phyloP scores from a whole-genome alignment of 179 eudicot genomes.

The Camellia oleifera region DNA sequence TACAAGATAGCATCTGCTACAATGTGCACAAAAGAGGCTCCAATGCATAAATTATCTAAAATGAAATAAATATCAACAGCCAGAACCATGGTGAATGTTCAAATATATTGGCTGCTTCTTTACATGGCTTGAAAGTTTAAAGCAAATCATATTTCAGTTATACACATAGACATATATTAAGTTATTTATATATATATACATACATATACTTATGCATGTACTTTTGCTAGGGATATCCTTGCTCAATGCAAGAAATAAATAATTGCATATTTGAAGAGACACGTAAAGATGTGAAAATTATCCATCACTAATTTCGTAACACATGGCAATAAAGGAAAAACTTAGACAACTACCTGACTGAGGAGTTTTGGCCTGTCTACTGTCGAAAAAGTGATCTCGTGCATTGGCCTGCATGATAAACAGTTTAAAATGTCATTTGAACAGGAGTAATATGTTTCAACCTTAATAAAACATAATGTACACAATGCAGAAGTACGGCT shows the following conservation, averaged over 20 bases:
- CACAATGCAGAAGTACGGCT: no score
- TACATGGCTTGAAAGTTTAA: background rate
- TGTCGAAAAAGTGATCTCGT: constrained; percentile 82
- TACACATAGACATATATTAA: background rate
- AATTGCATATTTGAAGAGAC: background rate
- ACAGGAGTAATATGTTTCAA: background rate
- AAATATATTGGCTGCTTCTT: background rate
- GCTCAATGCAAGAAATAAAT: background rate
- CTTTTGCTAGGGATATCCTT: background rate
- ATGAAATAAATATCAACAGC: constrained; percentile 5
- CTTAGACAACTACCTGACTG: constrained; percentile 56
- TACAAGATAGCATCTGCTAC: background rate
- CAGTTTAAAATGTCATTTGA: constrained; percentile 15
- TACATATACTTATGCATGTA: background rate
- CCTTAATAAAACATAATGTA: background rate
- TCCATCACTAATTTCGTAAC: background rate
- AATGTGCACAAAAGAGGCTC: background rate
- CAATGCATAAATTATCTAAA: background rate
- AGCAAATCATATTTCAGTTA: background rate
- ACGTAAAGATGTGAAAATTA: background rate
- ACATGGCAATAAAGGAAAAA: background rate
- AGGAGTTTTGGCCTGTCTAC: constrained; percentile 88
- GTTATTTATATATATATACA: background rate
- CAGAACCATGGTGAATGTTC: background rate
- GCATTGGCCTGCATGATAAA: constrained; percentile 73